These are phyloP conservation scores for Pythium periplocum DNA, from an alignment of 352 stramenopile species.

Conservation along the genomic window DNA sequence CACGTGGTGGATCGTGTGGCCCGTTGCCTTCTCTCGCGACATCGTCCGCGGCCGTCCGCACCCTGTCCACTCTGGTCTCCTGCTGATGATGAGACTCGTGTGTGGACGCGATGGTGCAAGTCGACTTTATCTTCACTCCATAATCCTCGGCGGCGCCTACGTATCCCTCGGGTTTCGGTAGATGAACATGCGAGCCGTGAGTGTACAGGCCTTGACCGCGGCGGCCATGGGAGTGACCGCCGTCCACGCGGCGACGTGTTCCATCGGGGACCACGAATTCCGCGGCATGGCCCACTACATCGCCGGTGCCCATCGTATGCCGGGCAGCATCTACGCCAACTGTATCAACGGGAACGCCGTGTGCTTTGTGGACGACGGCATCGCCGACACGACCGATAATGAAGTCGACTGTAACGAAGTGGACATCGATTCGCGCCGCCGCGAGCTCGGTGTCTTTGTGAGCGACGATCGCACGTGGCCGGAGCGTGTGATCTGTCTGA, in stretches of 20 bases:
- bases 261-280: not conserved
- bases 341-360: not conserved
- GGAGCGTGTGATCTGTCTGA: constrained; percentile 11
- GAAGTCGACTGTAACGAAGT: not conserved
- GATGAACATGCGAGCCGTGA: too few relatives aligned
- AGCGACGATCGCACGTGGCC: constrained; percentile 8
- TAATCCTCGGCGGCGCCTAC: too few relatives aligned
- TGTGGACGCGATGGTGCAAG: too few relatives aligned
- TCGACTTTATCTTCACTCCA: too few relatives aligned
- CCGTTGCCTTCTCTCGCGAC: too few relatives aligned
- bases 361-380: constrained; percentile 1
- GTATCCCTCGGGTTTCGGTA: too few relatives aligned
- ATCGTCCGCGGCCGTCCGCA: too few relatives aligned
- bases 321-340: constrained; percentile 5
- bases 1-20: too few relatives aligned
- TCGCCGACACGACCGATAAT: not conserved
- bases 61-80: too few relatives aligned
- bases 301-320: not conserved
- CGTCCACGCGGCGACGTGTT: constrained; percentile 16
- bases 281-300: constrained; percentile 1
- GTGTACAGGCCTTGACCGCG: too few relatives aligned
- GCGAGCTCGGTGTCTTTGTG: constrained; percentile 4
- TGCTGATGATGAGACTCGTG: too few relatives aligned
- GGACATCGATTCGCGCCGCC: not conserved
- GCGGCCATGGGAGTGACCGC: too few relatives aligned